Base-by-base conservation (phyloP, 768 basidiomycete genomes). In the Phanerodontia chrysosporium region DNA sequence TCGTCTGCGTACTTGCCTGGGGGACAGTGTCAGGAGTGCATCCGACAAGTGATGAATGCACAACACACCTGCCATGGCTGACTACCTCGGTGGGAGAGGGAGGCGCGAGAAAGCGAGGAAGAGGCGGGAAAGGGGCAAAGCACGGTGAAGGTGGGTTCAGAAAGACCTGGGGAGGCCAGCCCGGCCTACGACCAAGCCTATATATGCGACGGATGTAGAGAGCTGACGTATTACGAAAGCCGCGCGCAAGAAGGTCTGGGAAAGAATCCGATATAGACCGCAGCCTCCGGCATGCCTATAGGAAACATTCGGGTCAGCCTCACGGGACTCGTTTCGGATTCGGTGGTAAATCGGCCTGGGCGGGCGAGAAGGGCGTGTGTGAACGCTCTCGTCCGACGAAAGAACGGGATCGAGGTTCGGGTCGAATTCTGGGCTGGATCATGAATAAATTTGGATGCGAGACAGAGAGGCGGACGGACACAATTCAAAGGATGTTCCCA, bases 341-440 rank as follows among this genome's bases (percentile, higher is more conserved):
- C 53, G 53, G 53, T 24, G 16, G 53, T 55, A 55, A 45, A 25
- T 55, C 53, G 53, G 53, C 53, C 44, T 55, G 39, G 53, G 39
- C 36, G 53, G 39, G 53, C 44, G 35, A 55, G 53, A 55, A 51
- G 28, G 18, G 30, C 30, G 39, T 18, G 39, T 42, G 39, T 42
- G 39, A 42, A 42, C 39, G 39, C 39, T 8, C 39, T 18, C 39
- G 39, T 42, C 39, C 39, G 39, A 42, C 39, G 39, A 42, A 42
- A 42, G 39, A 42, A 42, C 39, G 39, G 32, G 39, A 42, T 42
- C 39, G 39, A 7, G 39, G 39, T 42, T 42, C 18, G 39, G 32
- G 18, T 7, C 18, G 39, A 18, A 8, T 7, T 4, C 39, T 18
- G 6, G 18, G 4, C 39, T 18, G 22, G 29, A 29, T 30, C 13